Percentiles rank a stretch among this genome's conserved stretches.
phyloP scores from a whole-genome alignment of 2,329 filamentous ascomycete genomes.

The Neocatenulostroma microsporum region DNA sequence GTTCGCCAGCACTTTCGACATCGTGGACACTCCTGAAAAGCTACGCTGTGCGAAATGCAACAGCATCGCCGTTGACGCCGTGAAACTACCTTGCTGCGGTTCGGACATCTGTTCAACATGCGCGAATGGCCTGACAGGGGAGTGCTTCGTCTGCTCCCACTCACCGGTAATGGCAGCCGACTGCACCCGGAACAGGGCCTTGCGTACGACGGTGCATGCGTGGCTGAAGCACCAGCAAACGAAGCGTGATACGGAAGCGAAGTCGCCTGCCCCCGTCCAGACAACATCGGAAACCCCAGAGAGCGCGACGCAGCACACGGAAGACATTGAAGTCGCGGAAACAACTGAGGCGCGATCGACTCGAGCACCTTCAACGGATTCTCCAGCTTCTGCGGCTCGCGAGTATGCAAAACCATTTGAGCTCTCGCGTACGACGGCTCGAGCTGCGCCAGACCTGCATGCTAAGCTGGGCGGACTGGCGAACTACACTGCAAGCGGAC shows the following conservation, averaged over 20 bases:
- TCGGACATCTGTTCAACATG: conserved; percentile 88
- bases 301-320: too few species aligned
- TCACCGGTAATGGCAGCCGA: conserved; percentile 77
- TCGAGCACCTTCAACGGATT: too few species aligned
- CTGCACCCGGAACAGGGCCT: conserved; percentile 78
- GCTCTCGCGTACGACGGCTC: too few species aligned
- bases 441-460: too few species aligned
- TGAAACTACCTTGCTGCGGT: conserved; percentile 88
- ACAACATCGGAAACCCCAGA: too few species aligned
- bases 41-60: conserved; percentile 90
- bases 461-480: too few species aligned
- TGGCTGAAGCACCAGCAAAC: conserved; percentile 88
- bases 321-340: too few species aligned
- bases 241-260: conserved; percentile 30
- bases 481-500: too few species aligned
- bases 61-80: conserved; percentile 82
- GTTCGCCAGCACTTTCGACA: conserved; percentile 67
- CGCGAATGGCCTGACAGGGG: conserved; percentile 56
- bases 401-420: too few species aligned
- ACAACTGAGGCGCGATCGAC: too few species aligned
- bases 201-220: conserved; percentile 87
- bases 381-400: too few species aligned
- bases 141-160: conserved; percentile 90
- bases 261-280: too few species aligned
- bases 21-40: conserved; percentile 90